Evolutionary conservation across 1,139 yeast species (phyloP), one percentile per base, ranked within the genome.

Genomic region (Saccharomyces pastorianus): DNA sequence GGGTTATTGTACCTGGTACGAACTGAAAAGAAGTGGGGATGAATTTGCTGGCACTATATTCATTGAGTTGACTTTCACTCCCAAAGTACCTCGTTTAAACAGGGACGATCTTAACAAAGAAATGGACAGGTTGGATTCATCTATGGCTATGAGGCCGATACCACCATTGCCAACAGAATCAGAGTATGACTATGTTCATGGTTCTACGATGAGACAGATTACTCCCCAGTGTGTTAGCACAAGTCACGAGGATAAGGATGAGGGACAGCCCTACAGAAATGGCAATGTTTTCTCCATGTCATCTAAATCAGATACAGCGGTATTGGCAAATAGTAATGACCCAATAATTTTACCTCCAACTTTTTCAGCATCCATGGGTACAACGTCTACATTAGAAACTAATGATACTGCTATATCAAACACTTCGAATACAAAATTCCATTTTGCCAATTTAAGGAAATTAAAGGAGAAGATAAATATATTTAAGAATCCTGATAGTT

Each of bases 31-130:
- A 65, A 82, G 81, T 55, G 55, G 59, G 11, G 85, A 83, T n/a
- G 80, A 83, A 62, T 82, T 87, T 54, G 96, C 97, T 0, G 99
- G 99, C 1, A 88, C 82, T 71, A 81, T 93, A 1, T 91, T 85
- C 69, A 72, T 95, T 53, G 98, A 93, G 65, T 85, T 93, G 86
- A 89, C 98, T 0, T 93, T 88, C 65, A 89, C 88, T 66, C 95
- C 96, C 0, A 71, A 77, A 17, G 77, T 80, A 1, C 84, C 82
- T 26, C 55, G 53, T 47, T 46, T 55, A 28, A 50, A 47, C 14
- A 55, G 31, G 32, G 59, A 56, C 38, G 57, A 46, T 51, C 52
- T 53, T 27, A 54, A 47, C 28, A 58, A 53, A 41, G 57, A 56
- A 13, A 49, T 57, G 7, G 62, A 56, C 29, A 48, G 61, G 50